Evolutionary conservation across 371 early-diverging fungal genomes (phyloP).

Genomic region (Haplosporangium sp.): DNA sequence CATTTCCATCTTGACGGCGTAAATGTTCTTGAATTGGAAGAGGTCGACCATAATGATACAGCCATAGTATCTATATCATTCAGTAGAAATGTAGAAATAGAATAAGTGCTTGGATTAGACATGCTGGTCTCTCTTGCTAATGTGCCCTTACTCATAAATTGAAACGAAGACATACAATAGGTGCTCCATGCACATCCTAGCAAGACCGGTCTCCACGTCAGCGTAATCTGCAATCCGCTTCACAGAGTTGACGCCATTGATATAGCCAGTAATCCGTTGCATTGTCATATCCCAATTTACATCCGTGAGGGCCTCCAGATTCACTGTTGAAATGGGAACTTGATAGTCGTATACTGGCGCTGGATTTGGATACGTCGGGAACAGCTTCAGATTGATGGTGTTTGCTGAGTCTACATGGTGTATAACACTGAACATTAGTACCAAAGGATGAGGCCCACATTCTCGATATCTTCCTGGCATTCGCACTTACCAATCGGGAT

Average conservation of each 20-base stretch:
- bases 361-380: conserved; percentile 84
- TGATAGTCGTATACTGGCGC: conserved; percentile 81
- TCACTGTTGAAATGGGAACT: conserved; percentile 83
- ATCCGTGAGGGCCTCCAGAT: conserved; percentile 73
- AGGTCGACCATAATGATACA: conserved; percentile 86
- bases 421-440: background rate
- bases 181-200: conserved; percentile 83
- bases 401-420: conserved; percentile 63
- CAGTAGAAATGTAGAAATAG: background rate
- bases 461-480: too few relatives aligned
- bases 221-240: conserved; percentile 79
- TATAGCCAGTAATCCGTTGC: conserved; percentile 68
- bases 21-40: conserved; percentile 91
- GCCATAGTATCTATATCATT: conserved; percentile 78
- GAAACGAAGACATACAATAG: conserved; percentile 80
- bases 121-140: too few relatives aligned
- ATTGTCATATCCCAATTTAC: conserved; percentile 89
- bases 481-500: conserved; percentile 89
- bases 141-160: too few relatives aligned
- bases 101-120: background rate
- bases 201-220: conserved; percentile 79
- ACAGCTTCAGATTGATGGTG: conserved; percentile 86
- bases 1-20: conserved; percentile 75
- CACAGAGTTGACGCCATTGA: conserved; percentile 84
- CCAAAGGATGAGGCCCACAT: conserved; percentile 13